Evolutionary conservation across 208 protist genomes (phyloP), one percentile per base, ranked within the genome.

Genomic region (Leishmania major): DNA sequence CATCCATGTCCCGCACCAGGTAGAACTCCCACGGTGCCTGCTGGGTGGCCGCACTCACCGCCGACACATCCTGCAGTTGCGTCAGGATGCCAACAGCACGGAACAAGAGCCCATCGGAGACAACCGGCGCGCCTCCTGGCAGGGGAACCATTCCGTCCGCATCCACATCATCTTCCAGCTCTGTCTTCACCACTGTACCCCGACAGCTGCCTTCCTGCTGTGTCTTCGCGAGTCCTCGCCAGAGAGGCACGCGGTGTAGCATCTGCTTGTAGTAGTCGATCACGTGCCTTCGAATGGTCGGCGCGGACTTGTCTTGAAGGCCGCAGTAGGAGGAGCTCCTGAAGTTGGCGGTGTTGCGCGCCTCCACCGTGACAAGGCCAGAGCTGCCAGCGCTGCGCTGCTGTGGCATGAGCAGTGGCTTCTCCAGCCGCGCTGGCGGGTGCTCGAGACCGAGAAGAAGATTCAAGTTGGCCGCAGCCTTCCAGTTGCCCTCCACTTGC

Each of bases 1-100:
- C 92, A 35, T 93, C 82, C 17, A 92, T 11, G 88, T 96, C 87
- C 17, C 76, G 77, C 25, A 97, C 93, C 10, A 92, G 84, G 84
- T 90, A 93, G 64, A 97, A 93, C 80, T 97, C 94, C 94, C 94
- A 97, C 80, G 94, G 94, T 71, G 88, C 78, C 40, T 87, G 80
- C 75, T 87, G 84, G 64, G 88, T 80, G 0, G 84, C 80, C 2
- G 75, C 82, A 37, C 90, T 84, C 2, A 79, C 77, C 19, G 84
- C 84, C 22, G 82, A 81, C 19, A 90, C 83, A 47, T 93, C 87
- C 25, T 85, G 88, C 70, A 89, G 85, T 77, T 95, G 88, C 15
- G 94, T 96, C n/a, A 97, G 80, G 83, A 97, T 94, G 40, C 94
- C 94, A 0, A 93, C 22, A 19, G 89, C 91, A 3, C 94, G 87